Base-by-base conservation (phyloP, 2,329 filamentous ascomycete genomes). In the Stachybotrys echinatus region DNA sequence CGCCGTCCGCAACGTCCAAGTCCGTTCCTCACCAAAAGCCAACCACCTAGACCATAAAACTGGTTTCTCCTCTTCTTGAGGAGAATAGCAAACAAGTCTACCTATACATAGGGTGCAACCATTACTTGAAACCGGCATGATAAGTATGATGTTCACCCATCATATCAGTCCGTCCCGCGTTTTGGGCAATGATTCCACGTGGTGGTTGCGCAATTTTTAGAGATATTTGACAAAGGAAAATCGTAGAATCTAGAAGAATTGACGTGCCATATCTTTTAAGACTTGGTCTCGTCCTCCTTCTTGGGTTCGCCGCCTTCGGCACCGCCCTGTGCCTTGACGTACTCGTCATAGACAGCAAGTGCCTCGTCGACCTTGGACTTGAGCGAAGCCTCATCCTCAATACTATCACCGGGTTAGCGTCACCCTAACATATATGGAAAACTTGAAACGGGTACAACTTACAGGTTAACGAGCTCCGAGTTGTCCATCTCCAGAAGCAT, bases 401-500 rank as follows among this genome's bases (percentile, higher is more conserved):
- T 90, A 57, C 92, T 96, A 42, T n/a, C 18, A 45, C 6, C 18
- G n/a, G n/a, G 44, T 22, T 37, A 18, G 31, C 55, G 61, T 42
- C 22, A 18, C 8, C 19, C 65, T 51, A 57, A 51, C 45, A 48
- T 8, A 46, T 50, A 42, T 53, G 23, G 23, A 14, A 44, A 27
- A 20, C 27, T 31, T 12, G 12, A 31, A 7, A 31, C 12, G 27
- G 12, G 6, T 10, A 3, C 6, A 22, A 89, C 92, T 89, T 87
- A 96, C 89, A 99, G 83, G 74, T 89, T 89, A 67, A 99, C 81
- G 62, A 99, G 79, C 78, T 99, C 94, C 51, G 80, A 70, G 74
- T 97, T 97, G 65, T 97, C 94, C 94, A 99, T 99, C 83, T 99
- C 94, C 63, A 99, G 76, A 64, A 99, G 87, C 94, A 99, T 99